These are phyloP conservation scores for Boletus coccyginus DNA, from an alignment of 768 basidiomycete genomes.

Conservation along the genomic window DNA sequence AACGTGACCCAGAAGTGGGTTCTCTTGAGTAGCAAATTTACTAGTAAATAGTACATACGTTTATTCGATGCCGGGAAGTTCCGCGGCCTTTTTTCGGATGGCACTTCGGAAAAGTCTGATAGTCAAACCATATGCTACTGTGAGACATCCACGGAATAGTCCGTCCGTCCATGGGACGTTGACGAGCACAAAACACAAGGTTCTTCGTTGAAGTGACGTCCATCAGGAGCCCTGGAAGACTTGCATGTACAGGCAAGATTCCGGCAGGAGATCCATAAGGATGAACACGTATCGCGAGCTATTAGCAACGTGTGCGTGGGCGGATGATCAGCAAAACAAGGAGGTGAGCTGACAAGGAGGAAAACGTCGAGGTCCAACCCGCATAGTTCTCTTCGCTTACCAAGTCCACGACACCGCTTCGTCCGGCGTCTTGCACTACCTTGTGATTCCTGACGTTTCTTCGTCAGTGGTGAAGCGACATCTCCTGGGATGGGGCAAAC, in stretches of 20 bases:
- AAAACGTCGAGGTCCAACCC: constrained; percentile 10
- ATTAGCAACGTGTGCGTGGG: neutral
- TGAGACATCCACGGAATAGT: too few relatives aligned
- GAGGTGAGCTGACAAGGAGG: neutral
- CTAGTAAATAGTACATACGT: too few relatives aligned
- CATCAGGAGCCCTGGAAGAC: constrained; percentile 34
- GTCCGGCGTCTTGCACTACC: neutral
- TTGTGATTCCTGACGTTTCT: neutral
- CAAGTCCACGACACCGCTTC: constrained; percentile 1
- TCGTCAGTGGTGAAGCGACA: too few relatives aligned
- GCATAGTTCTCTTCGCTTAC: neutral
- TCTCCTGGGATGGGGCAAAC: too few relatives aligned
- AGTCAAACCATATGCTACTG: too few relatives aligned
- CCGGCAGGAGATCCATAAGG: constrained; percentile 24
- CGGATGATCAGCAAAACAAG: neutral
- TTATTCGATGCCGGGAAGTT: too few relatives aligned
- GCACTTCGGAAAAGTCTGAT: too few relatives aligned
- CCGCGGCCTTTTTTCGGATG: too few relatives aligned
- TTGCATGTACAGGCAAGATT: constrained; percentile 40
- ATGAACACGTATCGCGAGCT: constrained; percentile 40
- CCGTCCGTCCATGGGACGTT: neutral
- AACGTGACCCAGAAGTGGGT: too few relatives aligned
- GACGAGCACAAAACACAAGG: constrained; percentile 34
- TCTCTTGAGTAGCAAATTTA: too few relatives aligned
- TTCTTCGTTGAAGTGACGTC: constrained; percentile 29